phyloP scores from a whole-genome alignment of 805 yeast species.

The Priceomyces carsonii region DNA sequence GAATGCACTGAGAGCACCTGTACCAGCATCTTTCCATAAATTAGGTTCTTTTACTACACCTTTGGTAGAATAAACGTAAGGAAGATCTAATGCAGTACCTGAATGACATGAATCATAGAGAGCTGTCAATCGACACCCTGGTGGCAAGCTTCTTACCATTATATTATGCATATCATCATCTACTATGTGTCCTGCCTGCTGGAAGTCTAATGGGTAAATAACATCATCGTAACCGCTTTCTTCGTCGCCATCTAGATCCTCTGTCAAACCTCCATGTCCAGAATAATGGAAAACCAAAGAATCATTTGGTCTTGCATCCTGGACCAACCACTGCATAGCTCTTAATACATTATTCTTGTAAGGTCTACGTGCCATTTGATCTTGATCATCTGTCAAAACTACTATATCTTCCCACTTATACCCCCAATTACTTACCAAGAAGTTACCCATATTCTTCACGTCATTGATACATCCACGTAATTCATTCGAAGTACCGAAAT shows the following conservation, averaged over 20 bases:
- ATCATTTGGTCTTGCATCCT: constrained; percentile 38
- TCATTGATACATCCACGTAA: constrained; percentile 41
- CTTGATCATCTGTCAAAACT: constrained; percentile 39
- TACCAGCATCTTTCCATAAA: constrained; percentile 37
- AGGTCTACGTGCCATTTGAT: constrained; percentile 30
- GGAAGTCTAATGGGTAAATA: constrained; percentile 38
- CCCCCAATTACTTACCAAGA: constrained; percentile 29
- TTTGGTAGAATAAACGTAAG: constrained; percentile 40
- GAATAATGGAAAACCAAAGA: constrained; percentile 40
- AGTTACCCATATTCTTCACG: constrained; percentile 37
- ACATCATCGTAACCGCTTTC: constrained; percentile 38
- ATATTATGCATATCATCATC: constrained; percentile 42
- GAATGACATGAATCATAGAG: constrained; percentile 42
- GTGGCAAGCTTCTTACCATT: constrained; percentile 37
- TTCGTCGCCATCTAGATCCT: constrained; percentile 39
- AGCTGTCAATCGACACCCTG: constrained; percentile 40
- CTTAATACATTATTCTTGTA: constrained; percentile 32
- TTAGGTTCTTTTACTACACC: constrained; percentile 43
- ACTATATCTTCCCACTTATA: constrained; percentile 39
- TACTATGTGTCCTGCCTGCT: constrained; percentile 31
- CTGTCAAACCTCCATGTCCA: constrained; percentile 41
- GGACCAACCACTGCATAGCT: constrained; percentile 42
- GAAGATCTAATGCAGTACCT: constrained; percentile 41
- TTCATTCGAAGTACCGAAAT: constrained; percentile 29
- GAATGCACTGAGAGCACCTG: constrained; percentile 32